Conservation (phyloP, 441 rosid genomes). For the Dalechampia spathulata region DNA sequence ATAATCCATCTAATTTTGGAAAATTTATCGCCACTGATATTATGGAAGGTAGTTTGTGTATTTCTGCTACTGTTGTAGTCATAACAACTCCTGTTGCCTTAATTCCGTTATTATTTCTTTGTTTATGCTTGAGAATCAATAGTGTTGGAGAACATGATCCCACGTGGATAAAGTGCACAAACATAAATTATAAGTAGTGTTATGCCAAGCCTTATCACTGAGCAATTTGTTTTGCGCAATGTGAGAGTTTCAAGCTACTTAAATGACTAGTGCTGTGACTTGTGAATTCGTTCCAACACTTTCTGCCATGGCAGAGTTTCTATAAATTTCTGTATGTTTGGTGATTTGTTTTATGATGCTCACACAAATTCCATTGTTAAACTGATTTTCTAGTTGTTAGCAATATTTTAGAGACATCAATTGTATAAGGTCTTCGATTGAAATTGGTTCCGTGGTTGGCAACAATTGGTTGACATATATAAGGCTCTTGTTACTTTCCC, state of each 20-base stretch:
- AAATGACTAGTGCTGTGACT: no score
- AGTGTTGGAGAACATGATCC: neutral
- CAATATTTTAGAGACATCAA: no score
- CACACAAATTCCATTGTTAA: neutral
- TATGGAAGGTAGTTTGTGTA: neutral
- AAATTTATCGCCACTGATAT: neutral
- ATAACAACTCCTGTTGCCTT: neutral
- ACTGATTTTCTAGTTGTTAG: neutral
- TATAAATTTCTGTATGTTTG: no score
- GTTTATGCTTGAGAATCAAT: neutral
- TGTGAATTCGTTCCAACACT: no score
- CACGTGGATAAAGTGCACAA: no score
- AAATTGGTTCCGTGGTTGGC: neutral
- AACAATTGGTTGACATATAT: neutral
- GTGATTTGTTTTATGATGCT: neutral
- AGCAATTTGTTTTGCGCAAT: no score
- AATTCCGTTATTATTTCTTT: neutral
- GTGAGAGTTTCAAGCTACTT: no score
- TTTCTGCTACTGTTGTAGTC: neutral
- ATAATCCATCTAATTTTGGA: neutral
- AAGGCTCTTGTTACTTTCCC: constrained; percentile 9
- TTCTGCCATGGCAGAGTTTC: no score
- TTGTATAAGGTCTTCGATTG: neutral
- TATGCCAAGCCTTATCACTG: no score
- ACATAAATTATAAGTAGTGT: no score